A percentile compares a stretch with the other conserved stretches of the same genome.
Conservation (phyloP, 2,329 filamentous ascomycete genomes). For the Hymenoscyphus infarciens region DNA sequence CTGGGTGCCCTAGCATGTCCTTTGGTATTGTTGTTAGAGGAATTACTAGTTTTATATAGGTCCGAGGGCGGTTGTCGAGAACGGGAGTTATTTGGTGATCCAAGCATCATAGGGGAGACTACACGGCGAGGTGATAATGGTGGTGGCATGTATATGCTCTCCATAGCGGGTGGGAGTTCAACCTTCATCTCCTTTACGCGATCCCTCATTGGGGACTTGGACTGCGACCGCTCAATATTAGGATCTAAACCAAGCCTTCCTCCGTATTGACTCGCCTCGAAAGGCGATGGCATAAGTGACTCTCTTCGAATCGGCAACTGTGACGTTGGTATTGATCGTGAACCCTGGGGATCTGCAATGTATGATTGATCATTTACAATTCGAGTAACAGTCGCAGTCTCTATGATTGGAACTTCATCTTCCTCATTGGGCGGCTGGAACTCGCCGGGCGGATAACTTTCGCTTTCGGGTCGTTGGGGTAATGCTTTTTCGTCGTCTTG, state of each 20-base stretch:
- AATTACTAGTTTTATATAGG: slow-evolving; percentile 36
- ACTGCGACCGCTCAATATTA: slow-evolving; percentile 51
- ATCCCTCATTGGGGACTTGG: slow-evolving; percentile 44
- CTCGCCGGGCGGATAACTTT: slow-evolving; percentile 45
- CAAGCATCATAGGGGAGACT: slow-evolving; percentile 42
- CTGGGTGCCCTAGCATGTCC: slow-evolving; percentile 59
- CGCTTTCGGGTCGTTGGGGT: slow-evolving; percentile 65
- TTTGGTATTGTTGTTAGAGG: slow-evolving; percentile 33
- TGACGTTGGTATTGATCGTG: slow-evolving; percentile 26
- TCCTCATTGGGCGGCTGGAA: slow-evolving; percentile 37
- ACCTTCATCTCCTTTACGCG: slow-evolving; percentile 37
- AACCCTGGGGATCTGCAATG: slow-evolving; percentile 22
- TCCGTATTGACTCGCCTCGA: slow-evolving; percentile 31
- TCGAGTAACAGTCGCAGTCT: slow-evolving; percentile 51
- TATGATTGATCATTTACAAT: slow-evolving; percentile 43
- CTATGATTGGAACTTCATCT: slow-evolving; percentile 45
- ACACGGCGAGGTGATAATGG: slow-evolving; percentile 65
- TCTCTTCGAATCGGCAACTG: slow-evolving; percentile 36
- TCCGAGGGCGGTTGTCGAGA: slow-evolving; percentile 31
- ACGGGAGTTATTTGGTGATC: slow-evolving; percentile 34
- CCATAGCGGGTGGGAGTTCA: slow-evolving; percentile 48
- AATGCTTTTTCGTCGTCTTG: slow-evolving; percentile 67
- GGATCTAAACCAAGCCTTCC: slow-evolving; percentile 32
- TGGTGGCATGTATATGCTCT: slow-evolving; percentile 62
- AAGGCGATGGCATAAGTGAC: slow-evolving; percentile 34